phyloP scores from a whole-genome alignment of 176 grass and related monocot genomes.

The Lolium multiflorum region DNA sequence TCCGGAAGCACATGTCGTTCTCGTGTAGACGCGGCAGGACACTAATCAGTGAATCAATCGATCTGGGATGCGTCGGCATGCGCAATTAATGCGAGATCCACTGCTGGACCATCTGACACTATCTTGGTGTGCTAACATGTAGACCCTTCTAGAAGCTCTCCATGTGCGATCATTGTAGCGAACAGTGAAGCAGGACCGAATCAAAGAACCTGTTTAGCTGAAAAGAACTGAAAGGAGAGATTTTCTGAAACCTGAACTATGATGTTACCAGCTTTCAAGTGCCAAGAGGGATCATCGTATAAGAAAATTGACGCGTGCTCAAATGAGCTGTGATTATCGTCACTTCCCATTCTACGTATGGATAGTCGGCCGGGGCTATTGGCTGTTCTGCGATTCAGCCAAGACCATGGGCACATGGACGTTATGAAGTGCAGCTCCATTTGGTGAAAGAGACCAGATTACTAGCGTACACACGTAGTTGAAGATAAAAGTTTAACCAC shows the following conservation, averaged over 20 bases:
- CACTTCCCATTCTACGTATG: not conserved
- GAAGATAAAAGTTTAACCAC: too few species aligned
- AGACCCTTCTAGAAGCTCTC: conserved; percentile 44
- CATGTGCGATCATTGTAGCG: not conserved
- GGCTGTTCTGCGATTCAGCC: not conserved
- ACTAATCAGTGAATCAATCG: not conserved
- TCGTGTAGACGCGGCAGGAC: not conserved
- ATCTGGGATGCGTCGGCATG: conserved; percentile 29
- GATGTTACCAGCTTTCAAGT: not conserved
- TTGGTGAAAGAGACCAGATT: not conserved
- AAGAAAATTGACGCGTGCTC: not conserved
- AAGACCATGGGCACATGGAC: not conserved
- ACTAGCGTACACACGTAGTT: too few species aligned
- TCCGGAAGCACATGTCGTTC: conserved; percentile 37
- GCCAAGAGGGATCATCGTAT: not conserved
- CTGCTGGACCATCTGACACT: not conserved
- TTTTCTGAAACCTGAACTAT: not conserved
- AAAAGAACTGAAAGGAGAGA: not conserved
- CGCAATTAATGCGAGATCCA: conserved; percentile 29
- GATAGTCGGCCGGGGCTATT: not conserved
- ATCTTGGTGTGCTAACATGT: not conserved
- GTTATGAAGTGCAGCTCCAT: not conserved
- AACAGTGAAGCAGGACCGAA: not conserved
- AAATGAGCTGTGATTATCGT: not conserved
- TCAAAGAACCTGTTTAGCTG: not conserved